These are phyloP conservation scores for Thalassiosira delicatula DNA, from an alignment of 352 stramenopile species.

Conservation along the genomic window DNA sequence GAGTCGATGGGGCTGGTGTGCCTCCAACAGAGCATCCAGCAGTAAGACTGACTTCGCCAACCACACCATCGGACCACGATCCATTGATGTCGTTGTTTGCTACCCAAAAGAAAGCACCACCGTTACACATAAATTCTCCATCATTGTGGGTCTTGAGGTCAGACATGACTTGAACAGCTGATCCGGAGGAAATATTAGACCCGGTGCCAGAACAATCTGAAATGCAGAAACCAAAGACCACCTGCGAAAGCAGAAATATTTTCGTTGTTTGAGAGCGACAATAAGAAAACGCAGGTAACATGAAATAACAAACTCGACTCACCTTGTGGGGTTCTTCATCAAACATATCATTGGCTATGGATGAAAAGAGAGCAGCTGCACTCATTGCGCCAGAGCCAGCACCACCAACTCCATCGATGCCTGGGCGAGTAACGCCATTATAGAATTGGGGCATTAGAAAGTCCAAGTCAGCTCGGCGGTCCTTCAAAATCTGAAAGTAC, in stretches of 20 bases:
- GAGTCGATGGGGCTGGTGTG: constrained; percentile 1
- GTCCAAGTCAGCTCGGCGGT: not conserved
- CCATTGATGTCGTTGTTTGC: constrained; percentile 56
- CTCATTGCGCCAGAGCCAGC: constrained; percentile 29
- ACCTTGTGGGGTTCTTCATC: constrained; percentile 62
- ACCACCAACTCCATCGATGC: constrained; percentile 34
- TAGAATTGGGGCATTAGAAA: constrained; percentile 69
- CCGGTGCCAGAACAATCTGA: constrained; percentile 59
- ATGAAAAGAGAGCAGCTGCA: constrained; percentile 30
- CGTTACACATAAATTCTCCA: constrained; percentile 61
- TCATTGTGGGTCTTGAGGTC: constrained; percentile 55
- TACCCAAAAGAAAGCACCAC: constrained; percentile 79
- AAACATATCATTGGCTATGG: constrained; percentile 66
- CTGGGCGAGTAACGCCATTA: constrained; percentile 66
- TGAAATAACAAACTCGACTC: constrained; percentile 5
- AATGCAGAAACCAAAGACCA: constrained; percentile 80
- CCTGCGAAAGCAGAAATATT: constrained; percentile 15
- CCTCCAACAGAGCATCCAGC: constrained; percentile 33
- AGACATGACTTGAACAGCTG: constrained; percentile 49
- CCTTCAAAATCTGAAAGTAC: constrained; percentile 55
- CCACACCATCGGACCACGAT: constrained; percentile 59
- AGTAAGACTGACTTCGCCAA: constrained; percentile 41
- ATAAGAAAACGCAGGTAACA: not conserved
- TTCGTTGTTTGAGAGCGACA: not conserved
- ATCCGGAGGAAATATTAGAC: constrained; percentile 40